These are phyloP conservation scores for Thielaviopsis punctulata DNA, from an alignment of 2,329 filamentous ascomycete species.

Conservation along the genomic window DNA sequence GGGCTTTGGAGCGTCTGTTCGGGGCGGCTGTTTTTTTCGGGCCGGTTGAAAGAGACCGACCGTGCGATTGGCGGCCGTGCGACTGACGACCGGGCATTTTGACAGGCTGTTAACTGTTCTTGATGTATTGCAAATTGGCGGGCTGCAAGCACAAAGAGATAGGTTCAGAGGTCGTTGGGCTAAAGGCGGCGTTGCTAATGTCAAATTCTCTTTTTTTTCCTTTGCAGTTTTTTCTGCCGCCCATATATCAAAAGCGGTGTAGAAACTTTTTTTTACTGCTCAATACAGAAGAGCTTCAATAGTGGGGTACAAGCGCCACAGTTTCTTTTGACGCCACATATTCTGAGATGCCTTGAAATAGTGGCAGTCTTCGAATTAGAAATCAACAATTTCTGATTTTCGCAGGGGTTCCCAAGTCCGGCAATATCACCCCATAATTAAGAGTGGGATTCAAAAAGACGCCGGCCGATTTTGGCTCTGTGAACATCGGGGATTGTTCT, in stretches of 20 bases:
- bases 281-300: neutral
- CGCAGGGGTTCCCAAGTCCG: neutral
- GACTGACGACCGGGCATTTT: slow-evolving; percentile 42
- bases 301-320: slow-evolving; percentile 10
- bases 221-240: slow-evolving; percentile 13
- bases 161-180: neutral
- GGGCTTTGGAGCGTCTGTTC: slow-evolving; percentile 30
- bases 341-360: neutral
- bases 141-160: too few species aligned
- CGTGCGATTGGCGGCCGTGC: slow-evolving; percentile 35
- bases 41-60: slow-evolving; percentile 20
- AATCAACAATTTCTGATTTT: slow-evolving; percentile 4
- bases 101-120: slow-evolving; percentile 10
- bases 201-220: neutral
- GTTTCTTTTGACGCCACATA: neutral
- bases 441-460: neutral
- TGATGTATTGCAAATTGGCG: too few species aligned
- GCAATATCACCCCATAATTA: neutral
- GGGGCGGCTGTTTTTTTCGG: slow-evolving; percentile 4
- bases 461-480: neutral
- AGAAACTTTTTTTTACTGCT: slow-evolving; percentile 13
- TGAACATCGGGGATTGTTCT: neutral
- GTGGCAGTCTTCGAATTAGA: slow-evolving; percentile 9
- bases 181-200: neutral
- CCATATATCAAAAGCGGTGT: slow-evolving; percentile 11